A percentile compares a stretch with the other conserved stretches of the same genome.
These are phyloP conservation scores for Rhizophora mangle DNA, from an alignment of 345 rosid species.

Conservation along the genomic window DNA sequence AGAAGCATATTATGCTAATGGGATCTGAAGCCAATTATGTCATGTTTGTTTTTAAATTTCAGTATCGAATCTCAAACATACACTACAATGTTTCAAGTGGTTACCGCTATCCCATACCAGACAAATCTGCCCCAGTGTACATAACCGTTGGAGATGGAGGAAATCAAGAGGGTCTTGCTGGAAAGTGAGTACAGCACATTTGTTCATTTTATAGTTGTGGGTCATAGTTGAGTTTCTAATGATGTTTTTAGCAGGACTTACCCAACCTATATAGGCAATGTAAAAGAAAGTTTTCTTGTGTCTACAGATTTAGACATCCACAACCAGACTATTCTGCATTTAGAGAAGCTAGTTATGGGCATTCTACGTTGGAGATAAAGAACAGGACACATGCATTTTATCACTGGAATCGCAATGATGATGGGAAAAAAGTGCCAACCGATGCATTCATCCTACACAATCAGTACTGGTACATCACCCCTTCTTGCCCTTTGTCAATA, in stretches of 20 bases:
- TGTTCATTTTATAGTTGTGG: not conserved
- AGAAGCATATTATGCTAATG: not conserved
- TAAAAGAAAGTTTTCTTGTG: not conserved
- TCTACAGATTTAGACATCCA: conserved; percentile 69
- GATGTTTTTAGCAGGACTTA: not conserved
- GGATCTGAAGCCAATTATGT: not conserved
- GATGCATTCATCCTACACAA: conserved; percentile 64
- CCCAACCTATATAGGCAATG: not conserved
- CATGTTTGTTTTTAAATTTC: conserved; percentile 16
- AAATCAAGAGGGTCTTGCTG: conserved; percentile 88
- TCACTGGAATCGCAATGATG: conserved; percentile 92
- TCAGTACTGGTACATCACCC: conserved; percentile 55
- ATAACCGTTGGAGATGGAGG: conserved; percentile 95
- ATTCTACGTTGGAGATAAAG: conserved; percentile 74
- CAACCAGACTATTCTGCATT: conserved; percentile 95
- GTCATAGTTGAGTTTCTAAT: not conserved
- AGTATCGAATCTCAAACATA: conserved; percentile 85
- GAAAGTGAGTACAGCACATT: conserved; percentile 40
- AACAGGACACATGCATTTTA: conserved; percentile 86
- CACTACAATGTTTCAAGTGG: conserved; percentile 70
- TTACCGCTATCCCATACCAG: conserved; percentile 53
- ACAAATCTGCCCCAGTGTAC: conserved; percentile 85
- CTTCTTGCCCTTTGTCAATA: not conserved
- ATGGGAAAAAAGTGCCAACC: conserved; percentile 68
- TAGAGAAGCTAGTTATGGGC: conserved; percentile 94